phyloP scores from a whole-genome alignment of 768 basidiomycete genomes.

The Sarcomyxa edulis region DNA sequence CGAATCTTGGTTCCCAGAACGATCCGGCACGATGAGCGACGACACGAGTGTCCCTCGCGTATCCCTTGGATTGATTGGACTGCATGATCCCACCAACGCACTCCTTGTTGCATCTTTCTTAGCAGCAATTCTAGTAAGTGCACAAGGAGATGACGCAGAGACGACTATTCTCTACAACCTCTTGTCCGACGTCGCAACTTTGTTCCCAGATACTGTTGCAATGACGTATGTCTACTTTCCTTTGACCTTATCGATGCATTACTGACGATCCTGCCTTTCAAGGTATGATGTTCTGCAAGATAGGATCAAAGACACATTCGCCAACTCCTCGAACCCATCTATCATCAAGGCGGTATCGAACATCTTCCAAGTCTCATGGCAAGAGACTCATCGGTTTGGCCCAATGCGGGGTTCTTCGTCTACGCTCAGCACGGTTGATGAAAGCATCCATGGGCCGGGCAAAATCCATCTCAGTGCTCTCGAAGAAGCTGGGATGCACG shows the following conservation, averaged over 20 bases:
- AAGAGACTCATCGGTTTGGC: conserved; percentile 41
- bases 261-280: conserved; percentile 6
- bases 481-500: conserved; percentile 70
- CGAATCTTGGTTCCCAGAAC: conserved; percentile 36
- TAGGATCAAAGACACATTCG: conserved; percentile 66
- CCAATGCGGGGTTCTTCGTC: conserved; percentile 52
- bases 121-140: conserved; percentile 66
- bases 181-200: conserved; percentile 62
- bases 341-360: conserved; percentile 71
- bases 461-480: conserved; percentile 53
- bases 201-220: conserved; percentile 67
- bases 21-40: conserved; percentile 28
- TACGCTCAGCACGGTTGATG: conserved; percentile 61
- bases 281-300: conserved; percentile 79
- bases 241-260: conserved; percentile 6
- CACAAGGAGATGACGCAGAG: conserved; percentile 78
- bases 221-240: conserved; percentile 55
- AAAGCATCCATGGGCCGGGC: conserved; percentile 41
- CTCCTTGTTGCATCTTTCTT: conserved; percentile 72
- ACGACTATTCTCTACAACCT: conserved; percentile 75
- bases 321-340: conserved; percentile 63
- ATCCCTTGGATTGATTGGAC: conserved; percentile 52
- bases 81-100: conserved; percentile 58
- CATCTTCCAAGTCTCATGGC: conserved; percentile 66
- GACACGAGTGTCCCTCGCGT: conserved; percentile 47